Percentiles rank a stretch among this genome's conserved stretches.
Evolutionary conservation across 768 basidiomycete species (phyloP).

Genomic region (Boletus rubropictus): DNA sequence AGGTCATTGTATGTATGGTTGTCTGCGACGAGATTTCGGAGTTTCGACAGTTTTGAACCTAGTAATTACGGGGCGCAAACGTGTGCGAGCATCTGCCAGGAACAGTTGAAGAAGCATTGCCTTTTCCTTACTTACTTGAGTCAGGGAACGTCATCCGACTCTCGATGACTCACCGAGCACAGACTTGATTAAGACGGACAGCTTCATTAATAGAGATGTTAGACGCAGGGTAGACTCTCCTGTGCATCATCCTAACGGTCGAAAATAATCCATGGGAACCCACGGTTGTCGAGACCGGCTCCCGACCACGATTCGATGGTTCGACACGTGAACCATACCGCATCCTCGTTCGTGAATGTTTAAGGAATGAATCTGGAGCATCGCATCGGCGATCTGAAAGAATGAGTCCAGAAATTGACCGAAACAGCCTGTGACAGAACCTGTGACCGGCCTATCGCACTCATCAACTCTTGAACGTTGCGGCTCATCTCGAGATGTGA

Average conservation of each 20-base stretch:
- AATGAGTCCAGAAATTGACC: not conserved
- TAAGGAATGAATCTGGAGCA: not conserved
- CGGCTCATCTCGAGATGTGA: conserved; percentile 7
- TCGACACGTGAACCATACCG: conserved; percentile 4
- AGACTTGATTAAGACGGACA: conserved; percentile 1
- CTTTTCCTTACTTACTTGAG: not conserved
- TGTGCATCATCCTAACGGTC: not conserved
- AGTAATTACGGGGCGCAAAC: conserved; percentile 12
- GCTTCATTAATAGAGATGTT: conserved; percentile 6
- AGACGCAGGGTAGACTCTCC: not conserved
- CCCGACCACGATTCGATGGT: not conserved
- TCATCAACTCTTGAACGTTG: conserved; percentile 2
- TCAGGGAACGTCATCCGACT: conserved; percentile 11
- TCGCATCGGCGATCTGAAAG: not conserved
- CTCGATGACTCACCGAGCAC: conserved; percentile 16
- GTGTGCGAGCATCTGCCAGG: conserved; percentile 4
- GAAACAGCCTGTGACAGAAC: not conserved
- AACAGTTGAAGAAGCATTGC: conserved; percentile 2
- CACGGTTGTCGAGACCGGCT: conserved; percentile 7
- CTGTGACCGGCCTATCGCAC: conserved; percentile 3
- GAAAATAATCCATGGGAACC: not conserved
- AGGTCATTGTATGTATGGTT: conserved; percentile 11
- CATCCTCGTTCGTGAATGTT: not conserved
- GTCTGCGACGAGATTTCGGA: conserved; percentile 13
- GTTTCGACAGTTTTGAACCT: conserved; percentile 14